Conservation (phyloP, 2,329 filamentous ascomycete species). For the Sporothrix curviconia region DNA sequence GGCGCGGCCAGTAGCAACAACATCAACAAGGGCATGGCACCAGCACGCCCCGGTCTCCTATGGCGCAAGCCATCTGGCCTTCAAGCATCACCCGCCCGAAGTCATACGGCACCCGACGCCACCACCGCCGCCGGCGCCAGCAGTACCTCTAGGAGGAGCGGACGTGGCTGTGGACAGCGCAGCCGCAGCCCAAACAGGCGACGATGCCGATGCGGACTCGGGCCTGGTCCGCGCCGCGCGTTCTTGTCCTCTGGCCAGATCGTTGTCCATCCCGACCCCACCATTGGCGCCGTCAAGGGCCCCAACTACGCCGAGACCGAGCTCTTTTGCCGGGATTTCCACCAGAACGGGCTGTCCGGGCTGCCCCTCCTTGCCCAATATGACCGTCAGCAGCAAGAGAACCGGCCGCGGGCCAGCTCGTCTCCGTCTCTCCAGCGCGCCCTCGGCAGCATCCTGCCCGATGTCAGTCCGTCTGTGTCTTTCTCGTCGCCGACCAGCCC, state of each 20-base stretch:
- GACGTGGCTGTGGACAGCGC: too few species aligned
- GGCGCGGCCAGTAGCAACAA: too few species aligned
- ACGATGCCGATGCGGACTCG: constrained; percentile 22
- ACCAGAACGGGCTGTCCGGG: constrained; percentile 37
- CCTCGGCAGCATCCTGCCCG: not conserved
- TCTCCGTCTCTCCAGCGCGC: not conserved
- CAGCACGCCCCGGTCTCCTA: too few species aligned
- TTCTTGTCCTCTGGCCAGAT: constrained; percentile 39
- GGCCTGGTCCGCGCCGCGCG: constrained; percentile 25
- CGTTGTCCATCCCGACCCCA: constrained; percentile 35
- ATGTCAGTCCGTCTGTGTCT: not conserved
- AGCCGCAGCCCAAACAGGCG: too few species aligned
- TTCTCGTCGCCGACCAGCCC: not conserved
- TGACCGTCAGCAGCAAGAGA: constrained; percentile 40
- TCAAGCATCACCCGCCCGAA: constrained; percentile 38
- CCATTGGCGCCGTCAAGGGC: constrained; percentile 51
- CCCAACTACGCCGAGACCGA: constrained; percentile 41
- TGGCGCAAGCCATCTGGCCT: constrained; percentile 17
- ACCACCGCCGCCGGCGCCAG: constrained; percentile 29
- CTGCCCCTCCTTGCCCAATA: constrained; percentile 40
- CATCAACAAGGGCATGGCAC: not conserved
- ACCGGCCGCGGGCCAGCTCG: constrained; percentile 17
- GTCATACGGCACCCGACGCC: constrained; percentile 47
- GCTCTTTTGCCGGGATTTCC: constrained; percentile 43
- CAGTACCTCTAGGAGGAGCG: too few species aligned